phyloP scores from a whole-genome alignment of 1,139 yeast species.

The Candida sp. region DNA sequence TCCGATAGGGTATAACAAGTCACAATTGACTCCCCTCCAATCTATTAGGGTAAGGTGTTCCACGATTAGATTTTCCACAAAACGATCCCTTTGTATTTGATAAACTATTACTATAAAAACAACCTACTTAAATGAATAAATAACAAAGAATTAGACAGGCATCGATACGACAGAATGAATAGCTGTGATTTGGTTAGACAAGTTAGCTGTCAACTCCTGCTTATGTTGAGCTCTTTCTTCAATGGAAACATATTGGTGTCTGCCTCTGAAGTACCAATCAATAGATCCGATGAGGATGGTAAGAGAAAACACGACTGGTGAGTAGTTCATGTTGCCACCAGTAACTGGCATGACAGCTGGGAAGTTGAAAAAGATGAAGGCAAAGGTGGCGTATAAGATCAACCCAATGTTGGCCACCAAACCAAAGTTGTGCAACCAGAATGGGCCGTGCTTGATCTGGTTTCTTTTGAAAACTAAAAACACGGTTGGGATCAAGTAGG shows the following conservation, averaged over 20 bases:
- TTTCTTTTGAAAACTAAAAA: constrained; percentile 40
- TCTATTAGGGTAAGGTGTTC: no score
- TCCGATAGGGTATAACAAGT: no score
- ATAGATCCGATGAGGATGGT: constrained; percentile 32
- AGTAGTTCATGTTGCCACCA: constrained; percentile 51
- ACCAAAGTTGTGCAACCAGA: constrained; percentile 52
- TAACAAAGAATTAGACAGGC: background rate
- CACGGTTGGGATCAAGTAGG: constrained; percentile 37
- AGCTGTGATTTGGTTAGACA: constrained; percentile 29
- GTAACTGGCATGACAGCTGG: constrained; percentile 51
- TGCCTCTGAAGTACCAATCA: constrained; percentile 46
- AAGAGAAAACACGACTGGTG: constrained; percentile 42
- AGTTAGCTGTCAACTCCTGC: constrained; percentile 26
- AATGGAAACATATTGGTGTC: constrained; percentile 28
- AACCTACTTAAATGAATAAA: background rate
- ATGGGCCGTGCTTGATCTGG: constrained; percentile 41
- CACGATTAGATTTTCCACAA: no score
- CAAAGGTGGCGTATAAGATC: constrained; percentile 41
- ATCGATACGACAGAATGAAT: constrained; percentile 27
- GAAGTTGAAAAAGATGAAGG: constrained; percentile 45
- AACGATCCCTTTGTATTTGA: no score
- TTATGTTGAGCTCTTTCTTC: constrained; percentile 27
- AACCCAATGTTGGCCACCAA: constrained; percentile 8
- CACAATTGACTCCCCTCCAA: no score
- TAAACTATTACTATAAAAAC: no score